Conservation (phyloP, 2,329 filamentous ascomycete species). For the Colletotrichum acutatum region DNA sequence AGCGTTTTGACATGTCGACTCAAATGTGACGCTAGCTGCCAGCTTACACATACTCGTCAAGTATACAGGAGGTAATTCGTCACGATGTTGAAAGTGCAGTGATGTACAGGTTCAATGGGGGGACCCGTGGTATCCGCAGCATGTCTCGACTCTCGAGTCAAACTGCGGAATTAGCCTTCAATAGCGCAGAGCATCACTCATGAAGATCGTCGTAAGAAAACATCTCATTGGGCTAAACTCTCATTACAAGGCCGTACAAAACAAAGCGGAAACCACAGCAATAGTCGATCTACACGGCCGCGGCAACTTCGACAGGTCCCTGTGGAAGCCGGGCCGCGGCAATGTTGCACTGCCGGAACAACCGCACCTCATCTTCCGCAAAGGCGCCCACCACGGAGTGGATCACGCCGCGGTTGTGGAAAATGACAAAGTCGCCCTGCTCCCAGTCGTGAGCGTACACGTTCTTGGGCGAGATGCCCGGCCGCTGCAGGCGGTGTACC, state of each 20-base stretch:
- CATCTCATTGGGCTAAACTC: not conserved
- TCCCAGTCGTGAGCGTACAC: constrained; percentile 84
- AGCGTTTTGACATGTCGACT: not conserved
- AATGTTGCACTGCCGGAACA: constrained; percentile 85
- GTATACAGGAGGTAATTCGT: not conserved
- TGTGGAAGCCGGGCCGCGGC: constrained; percentile 70
- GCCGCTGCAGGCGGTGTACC: constrained; percentile 76
- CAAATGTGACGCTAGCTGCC: not conserved
- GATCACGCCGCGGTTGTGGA: constrained; percentile 80
- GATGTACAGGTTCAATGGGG: not conserved
- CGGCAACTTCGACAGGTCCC: constrained; percentile 50
- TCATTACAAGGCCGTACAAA: not conserved
- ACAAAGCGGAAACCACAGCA: not conserved
- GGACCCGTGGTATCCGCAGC: not conserved
- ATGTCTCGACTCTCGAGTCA: not conserved
- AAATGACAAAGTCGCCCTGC: constrained; percentile 80
- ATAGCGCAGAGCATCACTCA: not conserved
- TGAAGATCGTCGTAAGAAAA: not conserved
- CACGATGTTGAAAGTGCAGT: not conserved
- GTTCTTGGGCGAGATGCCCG: constrained; percentile 73
- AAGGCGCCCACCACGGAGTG: constrained; percentile 83
- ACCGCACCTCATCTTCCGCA: constrained; percentile 75
- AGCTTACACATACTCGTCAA: not conserved
- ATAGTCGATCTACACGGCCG: constrained; percentile 10
- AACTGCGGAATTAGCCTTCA: not conserved